Evolutionary conservation across 805 yeast species (phyloP).

Genomic region (Wickerhamomyces chaumierensis): DNA sequence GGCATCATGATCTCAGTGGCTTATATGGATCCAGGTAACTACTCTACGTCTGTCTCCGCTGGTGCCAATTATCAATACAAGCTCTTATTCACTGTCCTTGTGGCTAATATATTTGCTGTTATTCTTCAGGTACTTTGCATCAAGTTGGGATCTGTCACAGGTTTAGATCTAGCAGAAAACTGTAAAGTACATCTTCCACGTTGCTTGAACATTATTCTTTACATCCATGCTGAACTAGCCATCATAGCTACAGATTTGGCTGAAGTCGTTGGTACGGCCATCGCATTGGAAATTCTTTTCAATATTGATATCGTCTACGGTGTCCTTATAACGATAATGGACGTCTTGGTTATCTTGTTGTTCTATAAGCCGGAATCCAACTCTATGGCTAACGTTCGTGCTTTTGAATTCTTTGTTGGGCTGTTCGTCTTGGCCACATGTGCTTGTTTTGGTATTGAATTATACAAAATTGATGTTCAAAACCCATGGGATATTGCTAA

Average conservation of each 20-base stretch:
- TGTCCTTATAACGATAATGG: constrained; percentile 68
- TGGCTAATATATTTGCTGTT: constrained; percentile 66
- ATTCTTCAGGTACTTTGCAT: constrained; percentile 61
- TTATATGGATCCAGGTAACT: constrained; percentile 80
- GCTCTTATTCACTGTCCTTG: constrained; percentile 50
- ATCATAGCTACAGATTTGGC: constrained; percentile 90
- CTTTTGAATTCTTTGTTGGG: constrained; percentile 70
- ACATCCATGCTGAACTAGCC: constrained; percentile 71
- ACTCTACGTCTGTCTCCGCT: constrained; percentile 71
- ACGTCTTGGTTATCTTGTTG: constrained; percentile 66
- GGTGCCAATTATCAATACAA: constrained; percentile 67
- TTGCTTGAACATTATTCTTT: constrained; percentile 48
- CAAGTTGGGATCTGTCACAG: constrained; percentile 70
- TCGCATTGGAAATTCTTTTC: constrained; percentile 68
- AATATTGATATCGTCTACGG: constrained; percentile 66
- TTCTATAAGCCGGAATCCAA: constrained; percentile 73
- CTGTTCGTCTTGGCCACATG: constrained; percentile 64
- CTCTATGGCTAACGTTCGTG: constrained; percentile 60
- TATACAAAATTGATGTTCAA: constrained; percentile 46
- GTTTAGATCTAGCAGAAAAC: constrained; percentile 68
- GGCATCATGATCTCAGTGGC: constrained; percentile 74
- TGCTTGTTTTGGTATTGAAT: constrained; percentile 60
- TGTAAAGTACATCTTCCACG: constrained; percentile 56
- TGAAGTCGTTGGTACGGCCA: constrained; percentile 90
- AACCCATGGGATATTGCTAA: constrained; percentile 38